Evolutionary conservation across 495 filamentous ascomycete genomes (phyloP), one percentile per base, ranked within the genome.

Genomic region (Aspergillus campestris): DNA sequence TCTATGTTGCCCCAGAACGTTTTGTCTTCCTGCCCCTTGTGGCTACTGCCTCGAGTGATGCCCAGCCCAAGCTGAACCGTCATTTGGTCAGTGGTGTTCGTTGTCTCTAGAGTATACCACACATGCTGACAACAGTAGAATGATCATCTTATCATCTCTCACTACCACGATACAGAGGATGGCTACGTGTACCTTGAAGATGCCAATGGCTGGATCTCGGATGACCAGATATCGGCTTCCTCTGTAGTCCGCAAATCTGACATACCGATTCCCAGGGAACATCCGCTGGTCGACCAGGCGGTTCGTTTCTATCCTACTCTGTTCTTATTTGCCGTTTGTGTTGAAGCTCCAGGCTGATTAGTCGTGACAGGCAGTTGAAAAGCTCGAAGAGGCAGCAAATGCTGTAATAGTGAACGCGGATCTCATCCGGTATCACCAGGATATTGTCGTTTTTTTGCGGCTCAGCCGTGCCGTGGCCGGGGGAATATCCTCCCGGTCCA

Each of bases 131-230:
- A 1, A 35, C 37, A 3, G 38, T 59, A 94, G 70, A 87, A 85
- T 57, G 89, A 96, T 44, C 78, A 86, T 51, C 80, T 97, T 48
- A 86, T 90, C 56, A 80, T 98, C 12, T 90, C 88, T 0, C 89
- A 96, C 62, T 87, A 80, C 64, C 89, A 98, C 57, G 73, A 82
- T 31, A 69, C 75, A 4, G 75, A 80, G 11, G 80, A 89, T 59
- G 86, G 82, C 0, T 84, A 85, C 44, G 70, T 76, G 1, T 80
- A 91, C 48, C 60, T 86, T 2, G 84, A 92, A 51, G 79, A 83
- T 14, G 67, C 61, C 40, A 62, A 72, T 45, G 65, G 67, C 29
- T 65, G 63, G 62, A 54, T 68, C 8, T 70, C 72, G 1, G 69
- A 72, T 40, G 71, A 64, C 13, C 62, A 72, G 27, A 42, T 52